A percentile compares a stretch with the other conserved stretches of the same genome.
phyloP scores from a whole-genome alignment of 805 yeast genomes.

The Saccharomycopsis babjevae region DNA sequence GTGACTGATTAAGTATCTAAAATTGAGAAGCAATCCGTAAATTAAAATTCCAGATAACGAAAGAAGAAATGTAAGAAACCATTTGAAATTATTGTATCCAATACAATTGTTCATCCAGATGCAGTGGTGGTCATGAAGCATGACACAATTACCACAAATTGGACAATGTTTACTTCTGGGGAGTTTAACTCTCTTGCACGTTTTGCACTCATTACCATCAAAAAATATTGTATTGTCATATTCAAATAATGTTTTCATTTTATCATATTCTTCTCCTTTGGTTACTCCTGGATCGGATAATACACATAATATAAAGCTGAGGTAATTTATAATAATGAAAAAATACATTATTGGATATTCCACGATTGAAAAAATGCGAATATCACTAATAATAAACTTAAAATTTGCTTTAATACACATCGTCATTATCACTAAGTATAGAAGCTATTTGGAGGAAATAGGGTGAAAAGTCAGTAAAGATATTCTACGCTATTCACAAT shows the following conservation, averaged over 20 bases:
- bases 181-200: slow-evolving; percentile 55
- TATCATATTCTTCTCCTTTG: neutral
- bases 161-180: slow-evolving; percentile 72
- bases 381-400: slow-evolving; percentile 5
- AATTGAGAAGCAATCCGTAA: slow-evolving; percentile 32
- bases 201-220: slow-evolving; percentile 37
- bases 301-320: slow-evolving; percentile 5
- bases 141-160: slow-evolving; percentile 53
- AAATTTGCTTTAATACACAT: slow-evolving; percentile 10
- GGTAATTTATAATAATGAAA: slow-evolving; percentile 1
- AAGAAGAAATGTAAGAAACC: slow-evolving; percentile 47
- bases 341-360: slow-evolving; percentile 10
- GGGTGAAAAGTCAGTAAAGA: neutral
- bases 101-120: slow-evolving; percentile 66
- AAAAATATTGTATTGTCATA: slow-evolving; percentile 48
- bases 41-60: slow-evolving; percentile 35
- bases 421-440: slow-evolving; percentile 8
- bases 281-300: slow-evolving; percentile 1
- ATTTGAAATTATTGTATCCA: slow-evolving; percentile 53
- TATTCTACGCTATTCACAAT: no score
- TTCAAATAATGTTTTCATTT: slow-evolving; percentile 20
- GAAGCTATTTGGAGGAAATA: slow-evolving; percentile 1
- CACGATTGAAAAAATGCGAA: neutral
- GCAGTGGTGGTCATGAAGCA: slow-evolving; percentile 67
- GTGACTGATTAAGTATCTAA: slow-evolving; percentile 3